These are phyloP conservation scores for Cynara cardunculus DNA, from an alignment of 129 eudicot species.

Conservation along the genomic window DNA sequence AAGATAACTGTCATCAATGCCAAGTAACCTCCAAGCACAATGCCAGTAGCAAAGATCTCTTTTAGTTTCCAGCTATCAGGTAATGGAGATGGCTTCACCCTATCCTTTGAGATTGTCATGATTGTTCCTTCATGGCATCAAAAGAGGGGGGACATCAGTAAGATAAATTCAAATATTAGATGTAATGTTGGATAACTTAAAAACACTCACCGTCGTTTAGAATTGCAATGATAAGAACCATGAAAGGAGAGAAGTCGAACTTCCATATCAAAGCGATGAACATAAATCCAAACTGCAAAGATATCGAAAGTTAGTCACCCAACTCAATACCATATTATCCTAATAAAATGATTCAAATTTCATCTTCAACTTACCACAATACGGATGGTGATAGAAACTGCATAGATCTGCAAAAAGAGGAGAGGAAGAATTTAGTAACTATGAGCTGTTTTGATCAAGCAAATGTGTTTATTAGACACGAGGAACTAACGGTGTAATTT, in stretches of 20 bases:
- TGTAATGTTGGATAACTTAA: neutral
- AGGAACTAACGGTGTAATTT: slow-evolving; percentile 51
- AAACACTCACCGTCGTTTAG: slow-evolving; percentile 56
- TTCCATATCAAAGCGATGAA: slow-evolving; percentile 73
- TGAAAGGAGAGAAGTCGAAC: slow-evolving; percentile 79
- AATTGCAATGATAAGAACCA: slow-evolving; percentile 73
- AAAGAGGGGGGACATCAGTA: neutral
- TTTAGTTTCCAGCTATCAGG: slow-evolving; percentile 74
- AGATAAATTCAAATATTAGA: neutral
- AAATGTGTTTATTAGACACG: neutral
- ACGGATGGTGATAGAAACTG: slow-evolving; percentile 70
- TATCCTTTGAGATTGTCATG: slow-evolving; percentile 76
- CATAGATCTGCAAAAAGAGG: slow-evolving; percentile 50
- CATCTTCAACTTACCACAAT: slow-evolving; percentile 49
- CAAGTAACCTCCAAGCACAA: slow-evolving; percentile 64
- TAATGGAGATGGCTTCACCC: slow-evolving; percentile 72
- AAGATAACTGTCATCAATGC: slow-evolving; percentile 66
- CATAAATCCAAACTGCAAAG: slow-evolving; percentile 64
- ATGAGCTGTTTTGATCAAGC: neutral
- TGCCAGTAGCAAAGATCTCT: slow-evolving; percentile 70
- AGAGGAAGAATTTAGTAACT: neutral
- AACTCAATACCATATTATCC: neutral
- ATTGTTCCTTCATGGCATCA: slow-evolving; percentile 44
- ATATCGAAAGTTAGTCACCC: neutral
- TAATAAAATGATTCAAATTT: neutral